Percentiles rank a stretch among this genome's conserved stretches.
These are phyloP conservation scores for Datura wrightii DNA, from an alignment of 257 asterid species.

Conservation along the genomic window DNA sequence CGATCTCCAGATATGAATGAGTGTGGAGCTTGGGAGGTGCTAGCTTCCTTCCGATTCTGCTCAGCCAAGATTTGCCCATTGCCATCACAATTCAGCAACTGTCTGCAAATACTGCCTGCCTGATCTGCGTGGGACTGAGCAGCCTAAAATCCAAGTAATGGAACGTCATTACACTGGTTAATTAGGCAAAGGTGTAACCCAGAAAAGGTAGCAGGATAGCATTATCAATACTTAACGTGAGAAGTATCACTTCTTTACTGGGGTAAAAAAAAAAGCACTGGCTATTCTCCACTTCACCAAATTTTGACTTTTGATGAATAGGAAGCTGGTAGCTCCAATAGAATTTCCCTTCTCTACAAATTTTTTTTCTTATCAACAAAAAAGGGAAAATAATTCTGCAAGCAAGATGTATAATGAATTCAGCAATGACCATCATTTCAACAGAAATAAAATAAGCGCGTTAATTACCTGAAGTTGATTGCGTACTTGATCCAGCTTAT, in stretches of 20 bases:
- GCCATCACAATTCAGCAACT: slow-evolving; percentile 44
- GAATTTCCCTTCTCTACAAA: not conserved
- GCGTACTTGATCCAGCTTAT: slow-evolving; percentile 81
- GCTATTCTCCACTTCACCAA: not conserved
- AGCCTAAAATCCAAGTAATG: slow-evolving; percentile 52
- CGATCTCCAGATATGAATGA: slow-evolving; percentile 37
- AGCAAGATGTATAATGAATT: not conserved
- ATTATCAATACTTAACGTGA: not conserved
- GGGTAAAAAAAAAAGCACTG: not conserved
- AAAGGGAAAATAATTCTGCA: slow-evolving; percentile 15
- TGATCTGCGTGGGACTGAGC: slow-evolving; percentile 71
- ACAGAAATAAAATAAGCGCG: not conserved
- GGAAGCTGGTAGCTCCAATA: not conserved
- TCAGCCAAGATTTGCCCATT: slow-evolving; percentile 38
- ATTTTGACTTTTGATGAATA: not conserved
- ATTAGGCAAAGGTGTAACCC: not conserved
- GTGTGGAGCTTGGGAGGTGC: slow-evolving; percentile 46
- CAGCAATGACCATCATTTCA: not conserved
- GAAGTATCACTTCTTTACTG: slow-evolving; percentile 13
- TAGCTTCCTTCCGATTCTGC: slow-evolving; percentile 46
- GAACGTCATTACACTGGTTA: not conserved
- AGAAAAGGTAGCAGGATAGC: not conserved
- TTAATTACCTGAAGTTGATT: slow-evolving; percentile 75
- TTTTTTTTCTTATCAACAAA: not conserved
- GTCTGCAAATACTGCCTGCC: slow-evolving; percentile 52